Evolutionary conservation across 2,329 filamentous ascomycete species (phyloP).

Genomic region (Cercospora zeina): DNA sequence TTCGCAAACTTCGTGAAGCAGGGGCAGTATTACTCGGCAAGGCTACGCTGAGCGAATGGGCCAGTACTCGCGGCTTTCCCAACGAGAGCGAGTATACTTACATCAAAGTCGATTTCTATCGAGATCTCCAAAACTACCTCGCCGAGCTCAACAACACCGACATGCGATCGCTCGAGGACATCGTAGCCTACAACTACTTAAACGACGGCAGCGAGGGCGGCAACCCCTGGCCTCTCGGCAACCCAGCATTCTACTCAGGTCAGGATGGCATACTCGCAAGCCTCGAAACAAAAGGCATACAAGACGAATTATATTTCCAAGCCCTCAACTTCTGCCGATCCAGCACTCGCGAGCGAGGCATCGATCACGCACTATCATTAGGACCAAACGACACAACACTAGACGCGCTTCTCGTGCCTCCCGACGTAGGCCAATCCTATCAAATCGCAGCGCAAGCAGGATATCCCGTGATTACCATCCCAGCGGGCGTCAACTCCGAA

Average conservation of each 20-base stretch:
- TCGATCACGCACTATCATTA: conserved; percentile 63
- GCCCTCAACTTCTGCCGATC: conserved; percentile 63
- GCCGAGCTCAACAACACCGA: conserved; percentile 62
- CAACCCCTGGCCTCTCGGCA: conserved; percentile 50
- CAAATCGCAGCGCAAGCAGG: conserved; percentile 74
- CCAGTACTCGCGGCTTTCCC: conserved; percentile 62
- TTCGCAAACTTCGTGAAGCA: conserved; percentile 61
- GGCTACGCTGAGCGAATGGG: conserved; percentile 71
- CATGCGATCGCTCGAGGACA: conserved; percentile 62
- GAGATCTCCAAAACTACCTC: conserved; percentile 65
- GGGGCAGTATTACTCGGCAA: conserved; percentile 72
- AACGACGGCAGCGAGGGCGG: conserved; percentile 69
- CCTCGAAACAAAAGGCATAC: conserved; percentile 59
- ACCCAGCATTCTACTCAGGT: conserved; percentile 67
- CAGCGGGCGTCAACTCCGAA: conserved; percentile 57
- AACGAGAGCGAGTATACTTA: conserved; percentile 74
- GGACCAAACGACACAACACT: conserved; percentile 50
- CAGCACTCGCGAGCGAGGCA: conserved; percentile 63
- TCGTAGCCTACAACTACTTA: conserved; percentile 60
- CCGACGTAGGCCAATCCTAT: conserved; percentile 66
- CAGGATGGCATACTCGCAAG: conserved; percentile 71
- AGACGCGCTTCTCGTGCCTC: conserved; percentile 66
- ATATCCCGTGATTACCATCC: conserved; percentile 71
- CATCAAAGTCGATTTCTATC: conserved; percentile 70
- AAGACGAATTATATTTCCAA: conserved; percentile 66